These are phyloP conservation scores for Camelina hispida DNA, from an alignment of 345 rosid species.

Conservation along the genomic window DNA sequence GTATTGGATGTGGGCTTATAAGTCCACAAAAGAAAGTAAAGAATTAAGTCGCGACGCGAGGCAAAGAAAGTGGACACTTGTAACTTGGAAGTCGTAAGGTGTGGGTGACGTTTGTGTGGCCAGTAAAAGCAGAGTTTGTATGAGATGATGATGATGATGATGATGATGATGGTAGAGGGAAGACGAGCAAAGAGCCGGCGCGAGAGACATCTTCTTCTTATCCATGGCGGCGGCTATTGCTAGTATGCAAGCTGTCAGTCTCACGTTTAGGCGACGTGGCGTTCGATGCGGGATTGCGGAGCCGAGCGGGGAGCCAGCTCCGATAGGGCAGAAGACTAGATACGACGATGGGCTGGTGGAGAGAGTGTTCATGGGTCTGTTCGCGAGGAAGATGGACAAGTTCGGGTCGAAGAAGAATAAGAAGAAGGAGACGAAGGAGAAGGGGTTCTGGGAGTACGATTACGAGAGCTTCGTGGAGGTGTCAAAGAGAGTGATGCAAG, in stretches of 20 bases:
- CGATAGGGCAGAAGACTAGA: slow-evolving; percentile 83
- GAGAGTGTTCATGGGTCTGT: slow-evolving; percentile 82
- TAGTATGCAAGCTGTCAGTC: slow-evolving; percentile 55
- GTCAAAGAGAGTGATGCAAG: slow-evolving; percentile 84
- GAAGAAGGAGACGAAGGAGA: slow-evolving; percentile 40
- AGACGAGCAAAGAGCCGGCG: neutral
- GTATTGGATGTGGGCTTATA: neutral
- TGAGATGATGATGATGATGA: too few species aligned
- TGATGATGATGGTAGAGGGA: slow-evolving; percentile 13
- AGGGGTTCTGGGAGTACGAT: slow-evolving; percentile 64
- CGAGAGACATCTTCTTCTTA: neutral
- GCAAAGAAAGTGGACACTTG: slow-evolving; percentile 46
- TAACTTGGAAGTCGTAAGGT: slow-evolving; percentile 24
- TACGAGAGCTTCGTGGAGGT: slow-evolving; percentile 87
- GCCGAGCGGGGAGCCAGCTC: slow-evolving; percentile 85
- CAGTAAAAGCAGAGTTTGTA: slow-evolving; percentile 25
- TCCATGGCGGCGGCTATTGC: slow-evolving; percentile 69
- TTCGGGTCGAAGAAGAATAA: slow-evolving; percentile 49
- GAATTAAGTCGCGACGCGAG: neutral
- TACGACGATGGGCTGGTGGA: slow-evolving; percentile 77
- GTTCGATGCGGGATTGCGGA: slow-evolving; percentile 73
- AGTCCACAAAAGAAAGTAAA: slow-evolving; percentile 12
- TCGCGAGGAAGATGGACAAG: slow-evolving; percentile 89
- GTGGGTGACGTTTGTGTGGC: slow-evolving; percentile 35
- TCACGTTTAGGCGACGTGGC: slow-evolving; percentile 30